These are phyloP conservation scores for Halenospora varia DNA, from an alignment of 495 filamentous ascomycete genomes.

Conservation along the genomic window DNA sequence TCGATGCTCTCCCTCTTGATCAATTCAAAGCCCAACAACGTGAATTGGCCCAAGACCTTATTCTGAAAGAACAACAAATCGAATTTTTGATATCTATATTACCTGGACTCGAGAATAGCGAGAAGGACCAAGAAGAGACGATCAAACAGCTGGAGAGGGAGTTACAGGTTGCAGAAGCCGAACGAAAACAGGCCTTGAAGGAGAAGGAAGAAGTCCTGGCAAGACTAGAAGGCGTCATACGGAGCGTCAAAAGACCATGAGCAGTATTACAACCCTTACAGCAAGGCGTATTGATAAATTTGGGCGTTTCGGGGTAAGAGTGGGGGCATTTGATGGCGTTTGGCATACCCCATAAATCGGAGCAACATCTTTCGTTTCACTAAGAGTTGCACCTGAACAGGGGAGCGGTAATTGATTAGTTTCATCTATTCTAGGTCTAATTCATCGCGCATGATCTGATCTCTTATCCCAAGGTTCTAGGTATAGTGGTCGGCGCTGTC, in stretches of 20 bases:
- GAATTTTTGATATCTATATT: constrained; percentile 77
- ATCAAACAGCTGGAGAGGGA: constrained; percentile 75
- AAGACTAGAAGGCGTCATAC: constrained; percentile 64
- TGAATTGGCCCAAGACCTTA: constrained; percentile 82
- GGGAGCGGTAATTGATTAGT: background rate
- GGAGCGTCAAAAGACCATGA: constrained; percentile 49
- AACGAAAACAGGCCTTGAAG: constrained; percentile 62
- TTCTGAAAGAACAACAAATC: constrained; percentile 92
- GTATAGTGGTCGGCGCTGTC: background rate
- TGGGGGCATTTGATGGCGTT: constrained; percentile 11
- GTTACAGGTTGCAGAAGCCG: constrained; percentile 66
- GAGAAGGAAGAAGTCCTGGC: constrained; percentile 67
- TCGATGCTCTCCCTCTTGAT: constrained; percentile 58
- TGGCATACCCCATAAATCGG: constrained; percentile 15
- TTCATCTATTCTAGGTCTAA: constrained; percentile 15
- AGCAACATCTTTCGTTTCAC: background rate
- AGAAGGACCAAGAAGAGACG: constrained; percentile 71
- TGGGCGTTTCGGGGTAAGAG: background rate
- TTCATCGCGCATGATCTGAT: background rate
- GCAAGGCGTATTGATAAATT: background rate
- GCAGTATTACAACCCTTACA: background rate
- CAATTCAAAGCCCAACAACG: constrained; percentile 66
- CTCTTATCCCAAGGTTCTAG: background rate
- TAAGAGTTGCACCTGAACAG: background rate
- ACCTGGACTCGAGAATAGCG: constrained; percentile 83